phyloP scores from a whole-genome alignment of 1,139 yeast species.

The Blastobotrys proliferans region DNA sequence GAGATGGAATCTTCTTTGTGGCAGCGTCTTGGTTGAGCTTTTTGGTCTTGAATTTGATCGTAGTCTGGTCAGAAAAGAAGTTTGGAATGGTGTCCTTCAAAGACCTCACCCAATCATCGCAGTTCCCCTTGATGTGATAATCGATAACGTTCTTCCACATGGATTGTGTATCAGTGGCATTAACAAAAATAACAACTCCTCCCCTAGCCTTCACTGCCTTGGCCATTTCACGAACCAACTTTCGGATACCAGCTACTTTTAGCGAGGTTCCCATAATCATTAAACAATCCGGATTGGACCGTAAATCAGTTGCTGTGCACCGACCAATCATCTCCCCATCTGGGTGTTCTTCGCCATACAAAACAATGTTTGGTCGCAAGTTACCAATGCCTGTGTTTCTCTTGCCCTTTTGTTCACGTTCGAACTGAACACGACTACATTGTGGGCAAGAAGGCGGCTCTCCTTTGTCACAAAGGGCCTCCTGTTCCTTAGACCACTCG shows the following conservation, averaged over 20 bases:
- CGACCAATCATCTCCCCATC: constrained; percentile 61
- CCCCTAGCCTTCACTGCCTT: constrained; percentile 52
- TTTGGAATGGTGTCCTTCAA: constrained; percentile 52
- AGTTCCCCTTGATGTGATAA: constrained; percentile 71
- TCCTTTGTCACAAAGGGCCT: constrained; percentile 46
- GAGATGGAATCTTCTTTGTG: constrained; percentile 8
- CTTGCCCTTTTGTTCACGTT: constrained; percentile 57
- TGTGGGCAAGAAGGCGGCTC: constrained; percentile 60
- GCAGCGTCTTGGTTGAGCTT: constrained; percentile 1
- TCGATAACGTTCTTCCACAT: constrained; percentile 59
- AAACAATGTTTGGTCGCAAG: constrained; percentile 68
- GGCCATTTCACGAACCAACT: constrained; percentile 57
- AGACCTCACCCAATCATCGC: constrained; percentile 71
- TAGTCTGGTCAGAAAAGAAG: constrained; percentile 54
- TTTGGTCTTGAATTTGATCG: constrained; percentile 27
- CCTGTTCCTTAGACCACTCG: constrained; percentile 58
- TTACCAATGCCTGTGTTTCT: constrained; percentile 59
- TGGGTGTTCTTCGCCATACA: constrained; percentile 79
- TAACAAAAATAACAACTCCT: constrained; percentile 62
- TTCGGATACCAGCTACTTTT: constrained; percentile 69
- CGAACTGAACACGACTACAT: constrained; percentile 51
- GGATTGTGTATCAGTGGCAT: constrained; percentile 42
- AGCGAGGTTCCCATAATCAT: constrained; percentile 74
- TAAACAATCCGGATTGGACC: constrained; percentile 55
- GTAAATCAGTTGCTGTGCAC: constrained; percentile 54